Base-by-base conservation (phyloP, 1,284 basidiomycete genomes). In the Boletus hoseneyae region DNA sequence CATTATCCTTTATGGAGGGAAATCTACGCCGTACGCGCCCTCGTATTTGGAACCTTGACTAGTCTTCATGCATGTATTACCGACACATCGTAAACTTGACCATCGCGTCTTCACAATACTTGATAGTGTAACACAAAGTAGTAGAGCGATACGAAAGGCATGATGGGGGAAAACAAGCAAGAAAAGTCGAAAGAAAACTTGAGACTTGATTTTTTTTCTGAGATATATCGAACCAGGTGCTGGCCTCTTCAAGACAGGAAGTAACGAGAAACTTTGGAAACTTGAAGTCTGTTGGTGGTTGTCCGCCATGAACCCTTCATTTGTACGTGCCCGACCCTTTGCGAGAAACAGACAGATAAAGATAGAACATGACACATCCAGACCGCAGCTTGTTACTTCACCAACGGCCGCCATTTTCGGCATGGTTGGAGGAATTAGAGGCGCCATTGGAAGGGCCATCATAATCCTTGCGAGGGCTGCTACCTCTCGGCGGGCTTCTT, bases 401-500 rank as follows among this genome's bases (percentile, higher is more conserved):
- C 78, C 78, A 80, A 56, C 77, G 74, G 54, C 76, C 54, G 54
- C 69, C 53, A 57, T 66, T 53, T 53, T 65, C 64, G n/a, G 60
- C 65, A 46, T 65, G 62, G 61, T 66, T 58, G 53, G 61, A 51
- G 52, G 50, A 60, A 58, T 54, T 65, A 42, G 66, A 64, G 33
- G 66, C 66, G 7, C 67, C 67, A 41, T 67, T 66, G 40, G 64
- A 54, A 40, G 64, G 64, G 23, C 65, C 67, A 45, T 81, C 79
- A 56, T 65, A 80, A 44, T 84, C 83, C 56, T 80, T 73, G 57
- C 64, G 77, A 37, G 86, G 87, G 70, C 87, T 89, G 66, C 83
- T 81, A 50, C 84, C 85, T 60, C 85, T 74, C 49, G 85, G 85
- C 33, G 88, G 88, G 69, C 84, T 88, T 61, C 84, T 77, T 48